phyloP scores from a whole-genome alignment of 768 basidiomycete genomes.

The Ramaria sp. region DNA sequence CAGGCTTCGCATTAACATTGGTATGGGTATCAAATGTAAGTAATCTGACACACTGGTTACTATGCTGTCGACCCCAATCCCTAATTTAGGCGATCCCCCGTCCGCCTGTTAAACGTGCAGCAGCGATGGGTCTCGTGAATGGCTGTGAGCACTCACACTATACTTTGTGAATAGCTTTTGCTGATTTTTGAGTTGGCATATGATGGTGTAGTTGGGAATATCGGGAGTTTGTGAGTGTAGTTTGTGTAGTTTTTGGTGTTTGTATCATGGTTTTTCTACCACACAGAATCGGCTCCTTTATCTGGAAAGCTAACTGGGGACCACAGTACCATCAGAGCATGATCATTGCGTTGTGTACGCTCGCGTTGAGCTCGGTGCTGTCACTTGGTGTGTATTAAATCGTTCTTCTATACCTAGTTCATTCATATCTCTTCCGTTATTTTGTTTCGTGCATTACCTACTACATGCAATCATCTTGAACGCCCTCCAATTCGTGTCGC shows the following conservation, averaged over 20 bases:
- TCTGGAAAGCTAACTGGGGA: conserved; percentile 52
- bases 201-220: conserved; percentile 8
- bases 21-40: conserved; percentile 51
- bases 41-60: no score
- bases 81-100: conserved; percentile 8
- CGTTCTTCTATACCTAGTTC: no score
- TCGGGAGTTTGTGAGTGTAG: conserved; percentile 10
- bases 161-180: background rate
- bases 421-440: background rate
- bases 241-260: background rate
- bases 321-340: conserved; percentile 55
- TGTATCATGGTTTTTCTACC: background rate
- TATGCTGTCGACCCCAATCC: background rate
- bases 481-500: no score
- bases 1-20: conserved; percentile 33
- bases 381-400: conserved; percentile 11
- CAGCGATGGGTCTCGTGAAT: conserved; percentile 53
- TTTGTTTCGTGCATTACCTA: no score
- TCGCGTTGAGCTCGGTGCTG: conserved; percentile 16
- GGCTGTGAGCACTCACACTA: conserved; percentile 20
- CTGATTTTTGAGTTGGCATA: background rate
- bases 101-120: conserved; percentile 23
- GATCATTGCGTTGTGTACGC: conserved; percentile 33
- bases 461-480: no score
- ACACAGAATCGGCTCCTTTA: conserved; percentile 8